Evolutionary conservation across 2,329 filamentous ascomycete genomes (phyloP), one percentile per base, ranked within the genome.

Genomic region (Immersiporthe knoxdaviesiana): DNA sequence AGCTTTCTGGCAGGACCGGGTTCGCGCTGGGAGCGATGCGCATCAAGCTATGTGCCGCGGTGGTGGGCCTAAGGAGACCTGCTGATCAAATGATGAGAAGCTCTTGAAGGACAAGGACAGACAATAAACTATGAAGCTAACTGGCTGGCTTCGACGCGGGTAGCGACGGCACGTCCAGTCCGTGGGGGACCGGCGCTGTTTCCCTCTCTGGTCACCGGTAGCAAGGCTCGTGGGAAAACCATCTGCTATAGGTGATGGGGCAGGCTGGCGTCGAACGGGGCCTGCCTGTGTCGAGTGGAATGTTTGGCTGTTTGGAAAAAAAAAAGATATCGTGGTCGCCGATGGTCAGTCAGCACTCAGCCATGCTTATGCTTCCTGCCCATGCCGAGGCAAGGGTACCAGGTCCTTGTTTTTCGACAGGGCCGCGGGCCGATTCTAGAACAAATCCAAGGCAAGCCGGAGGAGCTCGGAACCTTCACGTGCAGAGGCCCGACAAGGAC

Each of bases 321-420:
- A 47, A 7, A 21, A 18, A 47, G 41, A 47, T 5, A 47, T 37
- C 18, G 56, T 32, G 7, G 16, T 4, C 30, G 30, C 56, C 8
- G 37, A 30, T 37, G 30, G 32, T 37, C 32, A 59, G 30, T 32
- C 32, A 18, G 54, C 52, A 59, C 56, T 32, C 32, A 8, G 54
- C 52, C 52, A 35, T 59, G 56, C 56, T 37, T 27, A 6, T 35
- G 56, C 32, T n/a, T n/a, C n/a, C n/a, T n/a, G n/a, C n/a, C n/a
- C 56, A 30, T 59, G 56, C 56, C 56, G 56, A 59, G 56, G 56
- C 56, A 7, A 59, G 30, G 56, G 30, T 59, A 35, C 7, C 44
- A n/a, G 4, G 6, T n/a, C 30, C 32, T 32, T 11, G 30, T 32
- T 27, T 52, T 32, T 27, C 27, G 47, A 24, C 27, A 52, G 27